phyloP scores from a whole-genome alignment of 2,329 filamentous ascomycete species.

The Sarocladium kiliense region DNA sequence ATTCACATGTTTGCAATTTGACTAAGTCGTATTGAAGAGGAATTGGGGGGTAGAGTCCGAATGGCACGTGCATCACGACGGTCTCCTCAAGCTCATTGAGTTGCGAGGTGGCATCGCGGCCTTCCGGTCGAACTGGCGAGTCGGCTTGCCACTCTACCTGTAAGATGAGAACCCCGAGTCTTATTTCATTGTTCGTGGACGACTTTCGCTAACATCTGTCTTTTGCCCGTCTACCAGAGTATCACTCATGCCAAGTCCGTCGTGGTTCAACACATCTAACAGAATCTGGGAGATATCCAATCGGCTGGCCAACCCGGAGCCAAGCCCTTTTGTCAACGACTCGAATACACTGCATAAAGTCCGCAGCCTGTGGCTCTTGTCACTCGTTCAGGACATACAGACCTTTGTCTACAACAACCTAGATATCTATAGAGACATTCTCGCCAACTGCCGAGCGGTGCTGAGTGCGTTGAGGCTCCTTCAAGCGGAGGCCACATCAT shows the following conservation, averaged over 20 bases:
- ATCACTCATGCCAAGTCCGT: constrained; percentile 4
- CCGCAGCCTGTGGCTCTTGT: constrained; percentile 10
- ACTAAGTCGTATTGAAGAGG: neutral
- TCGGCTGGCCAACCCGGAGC: neutral
- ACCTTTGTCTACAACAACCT: constrained; percentile 1
- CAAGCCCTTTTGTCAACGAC: neutral
- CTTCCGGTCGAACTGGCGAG: constrained; percentile 4
- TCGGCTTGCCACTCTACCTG: constrained; percentile 7
- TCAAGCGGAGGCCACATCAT: neutral
- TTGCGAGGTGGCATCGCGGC: constrained; percentile 8
- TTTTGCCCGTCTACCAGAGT: neutral
- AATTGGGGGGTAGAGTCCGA: constrained; percentile 9
- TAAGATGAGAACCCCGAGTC: neutral
- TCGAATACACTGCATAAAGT: neutral
- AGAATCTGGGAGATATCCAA: constrained; percentile 8
- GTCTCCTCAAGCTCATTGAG: neutral
- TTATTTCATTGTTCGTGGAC: too few relatives aligned
- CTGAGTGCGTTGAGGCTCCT: neutral
- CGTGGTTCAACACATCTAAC: constrained; percentile 9
- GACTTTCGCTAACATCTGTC: neutral
- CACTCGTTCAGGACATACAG: constrained; percentile 9
- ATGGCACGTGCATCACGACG: constrained; percentile 9
- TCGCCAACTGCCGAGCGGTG: neutral
- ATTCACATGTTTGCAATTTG: neutral
- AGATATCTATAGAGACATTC: neutral